Evolutionary conservation across 1,284 basidiomycete genomes (phyloP), one percentile per base, ranked within the genome.

Genomic region (Tetrapyrgos nigripes): DNA sequence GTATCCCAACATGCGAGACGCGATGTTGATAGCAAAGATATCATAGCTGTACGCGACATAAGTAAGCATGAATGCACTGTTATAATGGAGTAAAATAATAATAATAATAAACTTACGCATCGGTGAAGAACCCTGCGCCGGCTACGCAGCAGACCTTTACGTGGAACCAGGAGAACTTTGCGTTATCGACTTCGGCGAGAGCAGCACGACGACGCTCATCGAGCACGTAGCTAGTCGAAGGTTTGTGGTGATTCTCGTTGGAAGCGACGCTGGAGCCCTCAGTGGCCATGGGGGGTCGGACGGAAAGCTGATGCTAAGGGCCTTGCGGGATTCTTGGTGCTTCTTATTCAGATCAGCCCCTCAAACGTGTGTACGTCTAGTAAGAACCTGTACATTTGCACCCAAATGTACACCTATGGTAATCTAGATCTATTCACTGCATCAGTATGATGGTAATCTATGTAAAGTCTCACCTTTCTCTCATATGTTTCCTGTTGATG

Each of bases 11-110:
- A 93, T 93, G 1, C 78, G 76, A 0, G 88, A 84, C 0, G 84
- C 90, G 45, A 93, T 87, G 66, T 86, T 92, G 75, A 94, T 89
- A 0, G 87, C 86, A 58, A 89, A 89, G 37, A 89, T 83, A 62
- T 89, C 88, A 64, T 89, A 89, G 53, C 86, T 50, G 19, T 87
- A 44, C n/a, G n/a, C 17, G 43, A 45, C n/a, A 23, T 6, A 45
- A 45, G 6, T 8, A 19, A 8, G 8, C n/a, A n/a, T 5, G 24
- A 19, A 45, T 10, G n/a, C 35, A 11, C 35, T n/a, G n/a, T 37
- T 37, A n/a, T 8, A 19, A 13, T 8, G 2, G 21, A n/a, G n/a
- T n/a, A n/a, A n/a, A n/a, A n/a, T n/a, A n/a, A n/a, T n/a, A n/a
- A n/a, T n/a, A n/a, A n/a, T 33, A n/a, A 26, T 28, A 10, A 1